Conservation (phyloP, 495 filamentous ascomycete genomes). For the Aspergillus haitiensis region DNA sequence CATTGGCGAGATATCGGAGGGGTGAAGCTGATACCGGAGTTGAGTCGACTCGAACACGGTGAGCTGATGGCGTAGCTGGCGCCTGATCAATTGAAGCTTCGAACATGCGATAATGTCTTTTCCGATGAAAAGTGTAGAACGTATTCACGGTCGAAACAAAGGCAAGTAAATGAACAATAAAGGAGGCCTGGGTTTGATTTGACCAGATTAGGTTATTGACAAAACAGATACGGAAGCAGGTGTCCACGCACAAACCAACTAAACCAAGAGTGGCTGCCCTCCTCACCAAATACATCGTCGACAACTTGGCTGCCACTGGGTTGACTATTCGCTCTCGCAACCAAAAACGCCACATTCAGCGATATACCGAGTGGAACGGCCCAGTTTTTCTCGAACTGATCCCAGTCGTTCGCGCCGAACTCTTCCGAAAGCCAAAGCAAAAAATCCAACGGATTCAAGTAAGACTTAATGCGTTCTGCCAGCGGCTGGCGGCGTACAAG, state of each 20-base stretch:
- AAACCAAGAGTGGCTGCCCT: conserved; percentile 62
- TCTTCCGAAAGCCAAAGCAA: conserved; percentile 87
- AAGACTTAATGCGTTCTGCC: conserved; percentile 69
- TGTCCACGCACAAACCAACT: conserved; percentile 71
- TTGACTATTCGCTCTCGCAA: conserved; percentile 75
- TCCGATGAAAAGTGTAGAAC: conserved; percentile 77
- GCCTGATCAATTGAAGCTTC: conserved; percentile 73
- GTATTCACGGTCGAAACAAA: conserved; percentile 69
- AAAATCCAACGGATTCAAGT: conserved; percentile 85
- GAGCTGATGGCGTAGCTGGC: conserved; percentile 82
- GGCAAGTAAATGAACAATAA: conserved; percentile 66
- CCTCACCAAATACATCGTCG: conserved; percentile 85
- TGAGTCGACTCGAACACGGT: conserved; percentile 86
- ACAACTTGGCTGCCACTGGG: conserved; percentile 42
- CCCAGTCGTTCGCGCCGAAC: conserved; percentile 84
- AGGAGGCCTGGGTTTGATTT: conserved; percentile 54
- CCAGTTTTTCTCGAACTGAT: conserved; percentile 71
- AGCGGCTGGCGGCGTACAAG: conserved; percentile 79
- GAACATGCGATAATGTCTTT: conserved; percentile 87
- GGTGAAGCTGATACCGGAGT: conserved; percentile 78
- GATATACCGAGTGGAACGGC: conserved; percentile 70
- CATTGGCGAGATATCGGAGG: conserved; percentile 68
- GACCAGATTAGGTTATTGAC: conserved; percentile 6
- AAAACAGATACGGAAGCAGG: background rate
- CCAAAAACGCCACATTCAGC: conserved; percentile 76